phyloP scores from a whole-genome alignment of 345 rosid genomes.

The Populus alba region DNA sequence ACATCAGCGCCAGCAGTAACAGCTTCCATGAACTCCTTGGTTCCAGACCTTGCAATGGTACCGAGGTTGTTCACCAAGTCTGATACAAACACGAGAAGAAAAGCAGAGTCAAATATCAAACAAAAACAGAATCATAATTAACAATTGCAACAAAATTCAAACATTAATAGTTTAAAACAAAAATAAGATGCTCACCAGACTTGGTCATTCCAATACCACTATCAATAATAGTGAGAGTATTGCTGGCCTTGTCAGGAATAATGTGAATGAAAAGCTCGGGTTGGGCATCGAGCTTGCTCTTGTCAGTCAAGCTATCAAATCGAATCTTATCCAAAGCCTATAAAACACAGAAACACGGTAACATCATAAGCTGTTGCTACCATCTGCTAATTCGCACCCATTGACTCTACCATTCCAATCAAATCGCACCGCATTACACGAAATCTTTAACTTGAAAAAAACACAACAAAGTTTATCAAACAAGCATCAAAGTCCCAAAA shows the following conservation, averaged over 20 bases:
- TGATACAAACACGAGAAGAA: neutral
- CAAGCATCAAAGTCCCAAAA: too few species aligned
- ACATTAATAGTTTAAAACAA: neutral
- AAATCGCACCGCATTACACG: neutral
- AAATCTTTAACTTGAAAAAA: neutral
- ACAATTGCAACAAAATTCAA: neutral
- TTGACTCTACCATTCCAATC: neutral
- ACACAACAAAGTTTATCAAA: too few species aligned
- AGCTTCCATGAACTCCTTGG: conserved; percentile 7
- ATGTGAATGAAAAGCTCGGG: conserved; percentile 5
- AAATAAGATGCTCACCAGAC: neutral
- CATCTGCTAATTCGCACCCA: neutral
- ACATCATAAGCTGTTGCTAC: neutral
- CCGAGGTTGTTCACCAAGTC: conserved; percentile 6
- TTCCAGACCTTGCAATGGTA: conserved; percentile 7
- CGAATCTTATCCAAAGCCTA: conserved; percentile 8
- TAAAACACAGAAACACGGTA: neutral
- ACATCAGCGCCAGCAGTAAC: neutral
- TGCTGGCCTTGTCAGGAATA: conserved; percentile 4
- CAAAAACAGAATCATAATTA: neutral
- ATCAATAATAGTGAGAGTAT: neutral
- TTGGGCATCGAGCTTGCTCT: conserved; percentile 10
- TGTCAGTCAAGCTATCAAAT: conserved; percentile 9
- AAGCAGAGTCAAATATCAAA: neutral
- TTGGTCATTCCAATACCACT: conserved; percentile 10